Evolutionary conservation across 2,329 filamentous ascomycete genomes (phyloP), one percentile per base, ranked within the genome.

Genomic region (Phoma sp.): DNA sequence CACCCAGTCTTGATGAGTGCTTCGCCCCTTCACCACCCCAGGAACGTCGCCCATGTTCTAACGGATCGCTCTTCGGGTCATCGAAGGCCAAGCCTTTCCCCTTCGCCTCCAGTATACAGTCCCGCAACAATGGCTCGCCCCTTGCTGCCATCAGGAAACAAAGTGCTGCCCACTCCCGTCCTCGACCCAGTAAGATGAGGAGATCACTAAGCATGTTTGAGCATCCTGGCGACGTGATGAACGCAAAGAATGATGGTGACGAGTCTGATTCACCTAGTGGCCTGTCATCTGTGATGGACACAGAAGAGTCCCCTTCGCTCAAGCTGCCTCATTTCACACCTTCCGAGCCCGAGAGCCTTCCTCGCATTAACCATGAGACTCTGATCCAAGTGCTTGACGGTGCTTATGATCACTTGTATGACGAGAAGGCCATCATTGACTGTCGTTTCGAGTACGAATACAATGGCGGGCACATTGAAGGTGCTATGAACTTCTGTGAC

Each of bases 381-480:
- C 84, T 99, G 73, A 78, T 96, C 50, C 85, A 92, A n/a, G 84
- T 99, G 29, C 82, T 99, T 57, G 90, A 96, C 74, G 92, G 92
- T 57, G 89, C 90, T 65, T 96, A 88, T 77, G 85, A 87, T 67
- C 82, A 87, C 21, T 76, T 85, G 20, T 98, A 90, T 74, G 87
- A 92, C 56, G 85, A 93, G 72, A 88, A 91, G 73, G 85, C 96
- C 76, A 83, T 99, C 68, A 89, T 99, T 68, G 95, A 99, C 76
- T 99, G 95, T 75, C 90, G 95, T 17, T 99, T 99, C 73, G 95
- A 99, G 81, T 99, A 99, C 75, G 95, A 99, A 78, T 99, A 96
- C 73, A 89, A 96, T 14, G 95, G 95, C 51, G 95, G 95, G 28
- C 95, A 99, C 74, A 97, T 99, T 71, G 85, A 92, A 64, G 90